Evolutionary conservation across 352 stramenopile genomes (phyloP).

Genomic region (Phytophthora europaea): DNA sequence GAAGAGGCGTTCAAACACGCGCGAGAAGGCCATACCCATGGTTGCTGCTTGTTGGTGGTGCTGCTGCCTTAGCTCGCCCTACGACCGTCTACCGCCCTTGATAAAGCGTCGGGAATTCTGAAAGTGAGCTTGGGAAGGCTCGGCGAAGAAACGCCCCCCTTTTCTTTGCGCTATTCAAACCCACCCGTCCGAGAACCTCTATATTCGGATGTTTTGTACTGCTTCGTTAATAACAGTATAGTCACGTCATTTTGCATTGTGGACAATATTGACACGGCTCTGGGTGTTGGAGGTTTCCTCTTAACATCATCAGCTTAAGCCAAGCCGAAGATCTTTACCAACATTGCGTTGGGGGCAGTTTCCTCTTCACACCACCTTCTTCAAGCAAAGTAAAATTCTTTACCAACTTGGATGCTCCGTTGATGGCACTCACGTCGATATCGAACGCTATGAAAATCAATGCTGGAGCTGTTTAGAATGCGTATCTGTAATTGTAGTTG

Average conservation of each 20-base stretch:
- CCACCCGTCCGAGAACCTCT: slow-evolving; percentile 19
- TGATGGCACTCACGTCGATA: no score
- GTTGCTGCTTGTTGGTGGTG: slow-evolving; percentile 42
- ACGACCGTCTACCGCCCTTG: slow-evolving; percentile 18
- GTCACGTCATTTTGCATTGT: background rate
- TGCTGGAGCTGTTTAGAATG: no score
- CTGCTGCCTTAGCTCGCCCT: slow-evolving; percentile 7
- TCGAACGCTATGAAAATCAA: no score
- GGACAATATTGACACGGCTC: no score
- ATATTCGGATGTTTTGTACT: background rate
- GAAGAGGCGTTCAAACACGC: slow-evolving; percentile 98
- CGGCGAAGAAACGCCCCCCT: slow-evolving; percentile 29
- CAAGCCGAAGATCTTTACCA: no score
- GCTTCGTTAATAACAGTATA: background rate
- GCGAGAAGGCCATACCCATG: slow-evolving; percentile 99
- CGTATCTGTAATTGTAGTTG: no score
- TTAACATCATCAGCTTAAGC: no score
- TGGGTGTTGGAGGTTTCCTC: no score
- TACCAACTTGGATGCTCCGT: no score
- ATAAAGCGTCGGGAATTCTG: slow-evolving; percentile 49
- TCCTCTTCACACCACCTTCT: no score
- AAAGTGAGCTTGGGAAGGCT: slow-evolving; percentile 43
- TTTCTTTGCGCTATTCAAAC: slow-evolving; percentile 27
- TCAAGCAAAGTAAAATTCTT: no score
- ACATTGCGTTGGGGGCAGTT: no score